Base-by-base conservation (phyloP, 768 basidiomycete genomes). In the Sistotremastrum niveocremeum region DNA sequence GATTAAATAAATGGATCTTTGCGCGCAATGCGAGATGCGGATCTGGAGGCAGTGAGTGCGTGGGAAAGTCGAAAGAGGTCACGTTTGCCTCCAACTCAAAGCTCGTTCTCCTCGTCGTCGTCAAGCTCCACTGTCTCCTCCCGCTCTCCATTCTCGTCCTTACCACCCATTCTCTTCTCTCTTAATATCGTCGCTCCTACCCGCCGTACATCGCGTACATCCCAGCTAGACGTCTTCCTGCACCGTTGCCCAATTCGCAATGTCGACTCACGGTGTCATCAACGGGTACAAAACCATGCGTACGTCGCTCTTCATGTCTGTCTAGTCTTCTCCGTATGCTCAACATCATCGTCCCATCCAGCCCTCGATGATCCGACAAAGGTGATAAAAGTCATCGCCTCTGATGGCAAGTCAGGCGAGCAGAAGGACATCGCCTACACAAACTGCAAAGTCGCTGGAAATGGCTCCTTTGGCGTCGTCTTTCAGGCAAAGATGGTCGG, bases 401-500 rank as follows among this genome's bases (percentile, higher is more conserved):
- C 84, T 51, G 85, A 93, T 58, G 95, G 95, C 67, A 97, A 93
- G 77, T 69, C 81, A 5, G 90, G 87, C 57, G 84, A 86, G 42
- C 81, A 84, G 51, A 74, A 75, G 58, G 84, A 91, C 56, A 79
- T 98, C 57, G 76, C 81, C 41, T 99, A 99, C 70, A 95, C 87
- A 56, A 91, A 87, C 63, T 94, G 86, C 74, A 98, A 95, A 68
- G 88, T 99, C 60, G 86, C 93, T 59, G 95, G 95, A 46, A 98
- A 99, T 60, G 95, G 95, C 64, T 94, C 90, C 48, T 99, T 99
- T 58, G 95, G 95, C 55, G 93, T 99, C 63, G 95, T 99, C 52
- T 98, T 93, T 64, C 88, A 91, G 54, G 94, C 93, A 49, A 89
- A 80, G 65, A 78, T 97, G 46, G 70, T 91, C 42, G 71, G 71